A percentile compares a stretch with the other conserved stretches of the same genome.
Conservation (phyloP, 208 protist species). For the Acanthamoeba polyphaga region DNA sequence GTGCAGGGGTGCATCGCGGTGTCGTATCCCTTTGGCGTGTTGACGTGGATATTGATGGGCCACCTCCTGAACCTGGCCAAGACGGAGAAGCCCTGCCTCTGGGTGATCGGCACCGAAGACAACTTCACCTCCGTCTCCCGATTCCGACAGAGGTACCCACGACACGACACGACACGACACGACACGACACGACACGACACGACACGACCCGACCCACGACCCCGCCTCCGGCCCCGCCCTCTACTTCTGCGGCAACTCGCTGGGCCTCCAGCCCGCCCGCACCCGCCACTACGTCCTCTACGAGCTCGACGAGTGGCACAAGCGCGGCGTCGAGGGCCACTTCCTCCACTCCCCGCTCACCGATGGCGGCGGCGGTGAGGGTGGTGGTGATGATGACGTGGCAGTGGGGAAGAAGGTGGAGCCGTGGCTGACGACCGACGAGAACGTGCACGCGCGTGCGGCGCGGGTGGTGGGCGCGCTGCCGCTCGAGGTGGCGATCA, state of each 20-base stretch:
- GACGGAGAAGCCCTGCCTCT: constrained; percentile 45
- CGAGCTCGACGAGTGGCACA: constrained; percentile 94
- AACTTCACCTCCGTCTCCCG: constrained; percentile 50
- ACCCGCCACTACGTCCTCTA: constrained; percentile 88
- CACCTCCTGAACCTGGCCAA: constrained; percentile 40
- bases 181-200: too few relatives aligned
- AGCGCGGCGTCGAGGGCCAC: constrained; percentile 87
- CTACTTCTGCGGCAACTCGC: constrained; percentile 94
- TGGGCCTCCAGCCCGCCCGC: constrained; percentile 93
- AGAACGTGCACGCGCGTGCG: constrained; percentile 70
- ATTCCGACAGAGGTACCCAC: neutral
- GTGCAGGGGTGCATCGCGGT: constrained; percentile 13
- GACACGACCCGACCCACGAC: neutral
- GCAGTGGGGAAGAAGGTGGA: constrained; percentile 1
- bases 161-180: neutral
- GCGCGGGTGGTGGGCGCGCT: constrained; percentile 91
- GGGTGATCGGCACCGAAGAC: constrained; percentile 66
- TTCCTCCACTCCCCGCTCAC: constrained; percentile 24
- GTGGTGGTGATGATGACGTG: neutral
- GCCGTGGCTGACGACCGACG: constrained; percentile 61
- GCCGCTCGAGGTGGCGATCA: constrained; percentile 63
- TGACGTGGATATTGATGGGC: constrained; percentile 65
- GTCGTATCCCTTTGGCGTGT: constrained; percentile 65
- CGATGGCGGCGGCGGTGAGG: too few relatives aligned
- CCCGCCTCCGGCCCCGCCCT: constrained; percentile 71